phyloP scores from a whole-genome alignment of 805 yeast genomes.

The Candida lessepsii region DNA sequence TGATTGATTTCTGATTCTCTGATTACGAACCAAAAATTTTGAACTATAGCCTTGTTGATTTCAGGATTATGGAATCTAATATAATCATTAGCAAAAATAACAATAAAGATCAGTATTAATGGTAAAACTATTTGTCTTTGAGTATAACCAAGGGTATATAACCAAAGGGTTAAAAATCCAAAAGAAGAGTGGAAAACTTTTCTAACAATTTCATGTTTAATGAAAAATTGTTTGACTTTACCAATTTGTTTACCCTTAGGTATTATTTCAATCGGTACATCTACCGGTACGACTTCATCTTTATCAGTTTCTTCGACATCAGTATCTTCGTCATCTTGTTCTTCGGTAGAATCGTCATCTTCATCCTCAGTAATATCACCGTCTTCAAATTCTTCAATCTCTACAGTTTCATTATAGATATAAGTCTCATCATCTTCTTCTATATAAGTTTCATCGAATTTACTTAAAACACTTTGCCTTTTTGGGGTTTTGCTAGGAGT shows the following conservation, averaged over 20 bases:
- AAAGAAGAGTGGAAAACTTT: conserved; percentile 86
- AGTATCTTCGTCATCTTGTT: conserved; percentile 18
- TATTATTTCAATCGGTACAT: not conserved
- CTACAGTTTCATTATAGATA: conserved; percentile 21
- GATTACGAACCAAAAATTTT: conserved; percentile 74
- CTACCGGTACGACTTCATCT: conserved; percentile 14
- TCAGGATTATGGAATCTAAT: conserved; percentile 59
- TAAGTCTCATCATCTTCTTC: conserved; percentile 43
- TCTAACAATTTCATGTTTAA: conserved; percentile 84
- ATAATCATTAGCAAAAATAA: conserved; percentile 62
- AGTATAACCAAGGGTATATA: conserved; percentile 63
- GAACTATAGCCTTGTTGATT: conserved; percentile 69
- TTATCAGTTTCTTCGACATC: conserved; percentile 15
- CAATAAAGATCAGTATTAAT: conserved; percentile 51
- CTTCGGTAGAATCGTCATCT: conserved; percentile 14
- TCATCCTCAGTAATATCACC: conserved; percentile 18
- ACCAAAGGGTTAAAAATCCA: conserved; percentile 74
- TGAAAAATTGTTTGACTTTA: conserved; percentile 5
- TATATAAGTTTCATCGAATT: conserved; percentile 27
- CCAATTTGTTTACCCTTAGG: conserved; percentile 1
- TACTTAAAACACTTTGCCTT: conserved; percentile 19
- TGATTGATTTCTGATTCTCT: conserved; percentile 72
- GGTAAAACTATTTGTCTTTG: conserved; percentile 59
- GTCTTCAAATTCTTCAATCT: conserved; percentile 17
- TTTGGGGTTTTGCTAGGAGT: conserved; percentile 5